Percentiles rank a stretch among this genome's conserved stretches.
Evolutionary conservation across 2,329 filamentous ascomycete species (phyloP).

Genomic region (Penicillium griseofulvum): DNA sequence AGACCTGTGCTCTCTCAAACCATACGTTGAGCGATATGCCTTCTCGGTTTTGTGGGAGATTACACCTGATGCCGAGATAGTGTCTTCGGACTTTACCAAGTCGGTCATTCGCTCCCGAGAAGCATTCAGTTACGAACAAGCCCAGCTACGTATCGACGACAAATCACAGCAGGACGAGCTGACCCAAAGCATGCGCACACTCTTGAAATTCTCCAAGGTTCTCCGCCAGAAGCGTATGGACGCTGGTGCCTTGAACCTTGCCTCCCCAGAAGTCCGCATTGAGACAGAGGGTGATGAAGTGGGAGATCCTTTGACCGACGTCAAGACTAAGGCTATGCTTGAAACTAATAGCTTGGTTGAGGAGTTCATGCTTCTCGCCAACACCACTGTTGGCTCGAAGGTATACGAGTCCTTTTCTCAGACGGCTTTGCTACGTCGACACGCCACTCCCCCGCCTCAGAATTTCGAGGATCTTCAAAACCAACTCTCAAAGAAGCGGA

Average conservation of each 20-base stretch:
- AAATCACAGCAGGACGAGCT: constrained; percentile 81
- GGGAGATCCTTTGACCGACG: constrained; percentile 83
- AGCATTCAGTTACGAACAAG: constrained; percentile 96
- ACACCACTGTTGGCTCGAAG: constrained; percentile 86
- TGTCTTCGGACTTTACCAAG: constrained; percentile 87
- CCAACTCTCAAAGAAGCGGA: constrained; percentile 84
- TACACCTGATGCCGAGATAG: constrained; percentile 77
- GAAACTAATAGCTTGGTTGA: constrained; percentile 97
- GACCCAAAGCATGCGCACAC: constrained; percentile 80
- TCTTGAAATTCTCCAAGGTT: constrained; percentile 87
- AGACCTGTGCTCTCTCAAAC: constrained; percentile 93
- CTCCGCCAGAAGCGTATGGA: constrained; percentile 94
- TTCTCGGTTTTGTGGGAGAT: constrained; percentile 90
- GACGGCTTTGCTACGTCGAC: constrained; percentile 87
- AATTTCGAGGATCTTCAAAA: constrained; percentile 94
- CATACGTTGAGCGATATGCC: constrained; percentile 90
- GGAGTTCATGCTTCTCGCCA: constrained; percentile 99
- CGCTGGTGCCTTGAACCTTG: constrained; percentile 89
- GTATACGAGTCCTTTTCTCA: constrained; percentile 92
- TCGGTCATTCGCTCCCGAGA: constrained; percentile 96
- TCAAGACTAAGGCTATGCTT: constrained; percentile 90
- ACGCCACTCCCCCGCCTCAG: constrained; percentile 86
- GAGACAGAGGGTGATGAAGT: constrained; percentile 94
- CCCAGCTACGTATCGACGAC: constrained; percentile 91
- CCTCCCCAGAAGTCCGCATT: constrained; percentile 96